phyloP scores from a whole-genome alignment of 805 yeast genomes.

The Saccharomyces paradoxus region DNA sequence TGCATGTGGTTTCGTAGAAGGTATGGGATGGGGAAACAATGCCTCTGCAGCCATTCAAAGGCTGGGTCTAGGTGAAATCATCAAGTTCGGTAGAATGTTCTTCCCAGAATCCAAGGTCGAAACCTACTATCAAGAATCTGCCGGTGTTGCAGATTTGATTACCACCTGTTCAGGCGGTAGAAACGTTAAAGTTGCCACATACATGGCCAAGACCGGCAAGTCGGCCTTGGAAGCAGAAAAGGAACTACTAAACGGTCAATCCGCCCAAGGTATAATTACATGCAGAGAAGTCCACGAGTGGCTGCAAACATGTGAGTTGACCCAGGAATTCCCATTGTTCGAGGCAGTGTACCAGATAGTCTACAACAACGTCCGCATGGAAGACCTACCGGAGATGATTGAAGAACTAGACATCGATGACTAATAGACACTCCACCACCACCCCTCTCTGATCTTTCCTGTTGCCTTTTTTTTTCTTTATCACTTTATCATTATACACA shows the following conservation, averaged over 20 bases:
- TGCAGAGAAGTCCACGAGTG: constrained; percentile 84
- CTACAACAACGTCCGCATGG: constrained; percentile 63
- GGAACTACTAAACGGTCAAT: constrained; percentile 83
- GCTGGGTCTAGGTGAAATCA: constrained; percentile 83
- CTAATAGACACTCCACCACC: background rate
- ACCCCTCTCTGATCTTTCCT: background rate
- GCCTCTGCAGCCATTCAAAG: constrained; percentile 97
- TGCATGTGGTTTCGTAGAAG: constrained; percentile 95
- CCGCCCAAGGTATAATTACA: constrained; percentile 91
- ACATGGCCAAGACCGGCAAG: constrained; percentile 72
- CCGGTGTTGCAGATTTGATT: constrained; percentile 96
- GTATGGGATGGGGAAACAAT: constrained; percentile 97
- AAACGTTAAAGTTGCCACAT: constrained; percentile 82
- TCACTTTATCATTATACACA: background rate
- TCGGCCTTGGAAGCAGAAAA: constrained; percentile 75
- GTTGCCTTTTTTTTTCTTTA: background rate
- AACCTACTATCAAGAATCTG: constrained; percentile 87
- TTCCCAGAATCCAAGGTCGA: constrained; percentile 63
- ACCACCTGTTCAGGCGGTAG: constrained; percentile 97
- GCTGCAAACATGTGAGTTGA: constrained; percentile 39
- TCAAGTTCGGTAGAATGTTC: constrained; percentile 71
- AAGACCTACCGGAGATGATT: constrained; percentile 61
- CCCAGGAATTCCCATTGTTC: constrained; percentile 61
- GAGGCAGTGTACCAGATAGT: constrained; percentile 70
- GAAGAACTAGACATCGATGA: constrained; percentile 35